A percentile compares a stretch with the other conserved stretches of the same genome.
Conservation (phyloP, 176 grass and related monocot genomes). For the Alloteropsis semialata region DNA sequence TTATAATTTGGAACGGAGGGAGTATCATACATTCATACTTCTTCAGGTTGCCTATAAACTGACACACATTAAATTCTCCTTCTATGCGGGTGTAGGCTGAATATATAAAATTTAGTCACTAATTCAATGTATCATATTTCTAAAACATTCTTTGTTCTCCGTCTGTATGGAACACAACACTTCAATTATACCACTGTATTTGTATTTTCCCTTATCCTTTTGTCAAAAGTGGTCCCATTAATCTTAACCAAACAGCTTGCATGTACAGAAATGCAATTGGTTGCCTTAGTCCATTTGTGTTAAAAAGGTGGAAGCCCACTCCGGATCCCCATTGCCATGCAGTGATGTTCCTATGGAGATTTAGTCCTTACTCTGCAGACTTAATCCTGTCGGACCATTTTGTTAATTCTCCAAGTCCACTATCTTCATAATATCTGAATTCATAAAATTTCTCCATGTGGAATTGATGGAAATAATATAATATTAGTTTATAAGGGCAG, state of each 20-base stretch:
- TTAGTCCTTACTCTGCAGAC: background rate
- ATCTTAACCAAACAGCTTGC: background rate
- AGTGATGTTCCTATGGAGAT: background rate
- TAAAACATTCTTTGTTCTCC: background rate
- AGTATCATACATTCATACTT: too few relatives aligned
- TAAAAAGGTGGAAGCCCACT: slow-evolving; percentile 1
- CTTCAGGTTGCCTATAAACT: background rate
- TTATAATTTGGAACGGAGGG: too few relatives aligned
- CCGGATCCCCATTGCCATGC: background rate
- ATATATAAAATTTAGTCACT: background rate
- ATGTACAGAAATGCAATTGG: slow-evolving; percentile 13
- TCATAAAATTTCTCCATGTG: background rate
- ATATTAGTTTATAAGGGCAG: background rate
- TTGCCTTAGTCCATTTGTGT: background rate
- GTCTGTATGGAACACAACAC: background rate
- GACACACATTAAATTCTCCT: background rate
- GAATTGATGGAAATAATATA: slow-evolving; percentile 1
- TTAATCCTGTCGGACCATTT: background rate
- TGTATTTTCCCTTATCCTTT: slow-evolving; percentile 4
- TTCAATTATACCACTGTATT: background rate
- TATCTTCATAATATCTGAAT: slow-evolving; percentile 2
- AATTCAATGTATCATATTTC: background rate
- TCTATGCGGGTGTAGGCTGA: background rate
- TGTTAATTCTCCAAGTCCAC: background rate
- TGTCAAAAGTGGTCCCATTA: background rate